These are phyloP conservation scores for Cytospora chrysosperma DNA, from an alignment of 2,329 filamentous ascomycete species.

Conservation along the genomic window DNA sequence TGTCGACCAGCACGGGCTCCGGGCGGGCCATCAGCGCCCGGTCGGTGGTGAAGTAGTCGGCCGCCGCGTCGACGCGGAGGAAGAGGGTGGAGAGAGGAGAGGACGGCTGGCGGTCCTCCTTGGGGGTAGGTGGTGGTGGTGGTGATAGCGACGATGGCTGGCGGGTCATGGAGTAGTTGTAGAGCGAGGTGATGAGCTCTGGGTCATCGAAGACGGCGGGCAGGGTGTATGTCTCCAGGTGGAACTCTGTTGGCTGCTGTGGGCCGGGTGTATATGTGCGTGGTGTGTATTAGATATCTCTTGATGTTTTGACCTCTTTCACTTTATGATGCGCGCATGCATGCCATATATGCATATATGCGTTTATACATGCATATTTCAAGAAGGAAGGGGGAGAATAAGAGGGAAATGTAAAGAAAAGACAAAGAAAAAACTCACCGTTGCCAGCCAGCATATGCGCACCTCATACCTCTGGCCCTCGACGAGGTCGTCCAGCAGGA, in stretches of 20 bases:
- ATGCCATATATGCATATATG: not conserved
- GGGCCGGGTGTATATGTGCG: too few relatives aligned
- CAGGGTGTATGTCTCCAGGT: conserved; percentile 63
- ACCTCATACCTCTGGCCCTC: conserved; percentile 82
- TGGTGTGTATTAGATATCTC: conserved; percentile 22
- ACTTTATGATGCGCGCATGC: too few relatives aligned
- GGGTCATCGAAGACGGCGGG: conserved; percentile 60
- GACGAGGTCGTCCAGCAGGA: conserved; percentile 69
- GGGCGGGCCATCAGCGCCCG: conserved; percentile 71
- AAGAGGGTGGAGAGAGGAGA: conserved; percentile 68
- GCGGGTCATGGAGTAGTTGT: conserved; percentile 56
- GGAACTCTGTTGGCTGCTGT: conserved; percentile 85
- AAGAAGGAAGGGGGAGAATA: too few relatives aligned
- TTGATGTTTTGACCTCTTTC: too few relatives aligned
- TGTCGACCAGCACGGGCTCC: conserved; percentile 72
- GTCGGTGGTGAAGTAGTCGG: conserved; percentile 82
- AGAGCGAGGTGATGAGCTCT: conserved; percentile 64
- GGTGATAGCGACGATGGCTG: conserved; percentile 32
- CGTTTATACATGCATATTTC: not conserved
- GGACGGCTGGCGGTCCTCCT: conserved; percentile 29
- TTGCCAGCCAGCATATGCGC: conserved; percentile 89
- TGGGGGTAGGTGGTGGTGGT: conserved; percentile 12
- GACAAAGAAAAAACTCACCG: conserved; percentile 72
- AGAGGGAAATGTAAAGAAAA: too few relatives aligned
- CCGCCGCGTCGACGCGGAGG: conserved; percentile 71